A percentile compares a stretch with the other conserved stretches of the same genome.
phyloP scores from a whole-genome alignment of 306 rosid genomes.

The Benincasa hispida region DNA sequence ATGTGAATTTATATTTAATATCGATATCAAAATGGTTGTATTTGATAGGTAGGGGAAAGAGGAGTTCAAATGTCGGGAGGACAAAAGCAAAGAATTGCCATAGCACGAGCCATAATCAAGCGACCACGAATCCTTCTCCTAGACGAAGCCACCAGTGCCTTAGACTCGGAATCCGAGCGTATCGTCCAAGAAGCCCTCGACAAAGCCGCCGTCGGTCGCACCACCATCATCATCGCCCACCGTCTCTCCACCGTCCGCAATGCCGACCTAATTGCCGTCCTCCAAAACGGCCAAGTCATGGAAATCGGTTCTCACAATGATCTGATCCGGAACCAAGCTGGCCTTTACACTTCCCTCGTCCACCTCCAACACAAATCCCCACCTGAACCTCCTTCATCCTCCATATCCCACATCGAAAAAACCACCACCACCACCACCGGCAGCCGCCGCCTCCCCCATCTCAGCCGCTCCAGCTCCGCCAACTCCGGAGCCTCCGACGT shows the following conservation, averaged over 20 bases:
- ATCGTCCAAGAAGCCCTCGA: conserved; percentile 80
- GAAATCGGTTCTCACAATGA: conserved; percentile 59
- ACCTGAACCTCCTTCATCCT: conserved; percentile 18
- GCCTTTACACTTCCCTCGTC: conserved; percentile 45
- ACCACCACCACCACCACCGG: conserved; percentile 25
- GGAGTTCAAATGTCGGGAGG: conserved; percentile 96
- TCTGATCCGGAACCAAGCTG: conserved; percentile 29
- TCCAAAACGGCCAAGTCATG: conserved; percentile 48
- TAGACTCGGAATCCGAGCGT: conserved; percentile 74
- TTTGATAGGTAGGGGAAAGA: conserved; percentile 50
- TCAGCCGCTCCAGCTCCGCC: conserved; percentile 38
- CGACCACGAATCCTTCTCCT: conserved; percentile 55
- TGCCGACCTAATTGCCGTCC: conserved; percentile 56
- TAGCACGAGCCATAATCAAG: conserved; percentile 70
- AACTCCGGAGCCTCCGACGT: conserved; percentile 18
- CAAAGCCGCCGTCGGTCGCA: conserved; percentile 65
- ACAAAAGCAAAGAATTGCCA: conserved; percentile 87
- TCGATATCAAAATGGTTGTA: no score
- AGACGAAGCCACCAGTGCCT: conserved; percentile 88
- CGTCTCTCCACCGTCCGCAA: conserved; percentile 64
- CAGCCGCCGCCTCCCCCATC: conserved; percentile 27
- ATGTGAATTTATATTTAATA: no score
- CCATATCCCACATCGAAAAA: conserved; percentile 22
- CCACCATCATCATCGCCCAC: conserved; percentile 82
- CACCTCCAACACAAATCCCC: conserved; percentile 40